Conservation (phyloP, 306 rosid genomes). For the Fagus crenata region DNA sequence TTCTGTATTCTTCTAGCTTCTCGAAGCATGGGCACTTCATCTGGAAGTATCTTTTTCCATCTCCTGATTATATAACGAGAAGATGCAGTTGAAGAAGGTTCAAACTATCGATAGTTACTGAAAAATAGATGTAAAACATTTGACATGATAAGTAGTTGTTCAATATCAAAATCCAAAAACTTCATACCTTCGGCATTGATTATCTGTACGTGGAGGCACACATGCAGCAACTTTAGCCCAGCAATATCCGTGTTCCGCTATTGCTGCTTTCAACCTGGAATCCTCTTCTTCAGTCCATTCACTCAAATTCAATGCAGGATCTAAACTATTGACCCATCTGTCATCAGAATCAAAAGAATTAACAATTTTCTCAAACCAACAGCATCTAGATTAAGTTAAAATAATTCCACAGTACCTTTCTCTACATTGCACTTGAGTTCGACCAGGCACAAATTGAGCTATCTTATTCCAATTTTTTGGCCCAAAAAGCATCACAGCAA, state of each 20-base stretch:
- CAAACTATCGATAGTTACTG: neutral
- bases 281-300: slow-evolving; percentile 89
- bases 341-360: slow-evolving; percentile 35
- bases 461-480: slow-evolving; percentile 79
- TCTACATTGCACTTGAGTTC: slow-evolving; percentile 91
- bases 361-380: slow-evolving; percentile 23
- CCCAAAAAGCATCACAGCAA: slow-evolving; percentile 90
- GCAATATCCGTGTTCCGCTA: slow-evolving; percentile 66
- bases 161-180: slow-evolving; percentile 7
- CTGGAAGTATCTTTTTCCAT: slow-evolving; percentile 72
- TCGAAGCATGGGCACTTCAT: slow-evolving; percentile 63
- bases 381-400: neutral
- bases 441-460: slow-evolving; percentile 84
- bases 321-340: slow-evolving; percentile 85
- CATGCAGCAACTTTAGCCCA: slow-evolving; percentile 93
- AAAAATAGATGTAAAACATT: slow-evolving; percentile 7
- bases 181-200: slow-evolving; percentile 84
- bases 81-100: neutral
- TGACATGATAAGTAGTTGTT: neutral
- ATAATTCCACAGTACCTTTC: slow-evolving; percentile 62
- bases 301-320: slow-evolving; percentile 74
- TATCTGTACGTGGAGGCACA: slow-evolving; percentile 83
- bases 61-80: slow-evolving; percentile 56
- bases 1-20: slow-evolving; percentile 66
- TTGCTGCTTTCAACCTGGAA: slow-evolving; percentile 66